phyloP scores from a whole-genome alignment of 2,329 filamentous ascomycete genomes.

The Fusarium torreyae region DNA sequence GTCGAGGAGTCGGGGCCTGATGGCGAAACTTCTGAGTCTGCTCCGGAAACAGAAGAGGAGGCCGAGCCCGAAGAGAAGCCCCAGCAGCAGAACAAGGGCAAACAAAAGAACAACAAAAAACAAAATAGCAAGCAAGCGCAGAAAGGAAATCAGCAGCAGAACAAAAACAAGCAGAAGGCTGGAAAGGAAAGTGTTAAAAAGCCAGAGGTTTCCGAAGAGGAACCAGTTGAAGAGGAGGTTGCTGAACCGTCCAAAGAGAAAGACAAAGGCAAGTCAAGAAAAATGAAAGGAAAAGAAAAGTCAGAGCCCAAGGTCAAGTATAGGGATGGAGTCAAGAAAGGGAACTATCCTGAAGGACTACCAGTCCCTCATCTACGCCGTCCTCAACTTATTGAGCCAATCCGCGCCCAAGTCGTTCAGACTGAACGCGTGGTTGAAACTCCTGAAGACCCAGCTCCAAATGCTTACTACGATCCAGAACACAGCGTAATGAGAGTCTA shows the following conservation, averaged over 20 bases:
- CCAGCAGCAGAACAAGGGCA: constrained; percentile 29
- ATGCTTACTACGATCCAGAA: constrained; percentile 71
- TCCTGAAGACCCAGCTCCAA: constrained; percentile 68
- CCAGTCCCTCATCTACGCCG: constrained; percentile 54
- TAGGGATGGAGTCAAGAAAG: constrained; percentile 41
- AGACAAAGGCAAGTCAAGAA: constrained; percentile 41
- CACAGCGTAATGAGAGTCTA: constrained; percentile 70
- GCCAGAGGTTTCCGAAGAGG: constrained; percentile 20
- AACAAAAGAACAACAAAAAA: constrained; percentile 32
- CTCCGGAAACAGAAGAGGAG: constrained; percentile 34
- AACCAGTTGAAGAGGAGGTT: constrained; percentile 20
- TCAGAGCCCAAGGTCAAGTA: constrained; percentile 31
- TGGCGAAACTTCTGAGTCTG: constrained; percentile 36
- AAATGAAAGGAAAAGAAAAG: constrained; percentile 23
- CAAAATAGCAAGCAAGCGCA: constrained; percentile 24
- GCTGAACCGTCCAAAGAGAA: constrained; percentile 21
- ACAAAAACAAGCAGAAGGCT: constrained; percentile 35
- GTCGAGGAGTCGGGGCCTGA: constrained; percentile 26
- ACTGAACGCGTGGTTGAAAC: constrained; percentile 70
- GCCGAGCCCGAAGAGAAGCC: constrained; percentile 18
- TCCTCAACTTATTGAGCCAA: constrained; percentile 64
- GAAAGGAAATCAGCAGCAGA: constrained; percentile 11
- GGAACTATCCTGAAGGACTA: constrained; percentile 49
- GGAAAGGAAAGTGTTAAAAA: constrained; percentile 30
- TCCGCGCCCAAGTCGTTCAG: constrained; percentile 65